phyloP scores from a whole-genome alignment of 257 asterid species.

The Fraxinus cuspidata region DNA sequence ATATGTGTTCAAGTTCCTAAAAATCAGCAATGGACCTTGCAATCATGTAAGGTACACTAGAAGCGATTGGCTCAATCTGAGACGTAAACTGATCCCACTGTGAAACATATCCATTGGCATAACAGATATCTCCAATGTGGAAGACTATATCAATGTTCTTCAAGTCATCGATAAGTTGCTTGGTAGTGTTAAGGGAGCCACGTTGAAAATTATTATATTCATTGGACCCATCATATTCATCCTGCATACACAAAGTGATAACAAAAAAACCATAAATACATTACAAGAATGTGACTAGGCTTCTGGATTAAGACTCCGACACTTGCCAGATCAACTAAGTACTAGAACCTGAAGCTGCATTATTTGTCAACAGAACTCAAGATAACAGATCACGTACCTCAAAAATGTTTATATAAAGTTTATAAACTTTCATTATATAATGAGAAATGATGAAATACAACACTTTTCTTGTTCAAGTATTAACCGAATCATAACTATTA shows the following conservation, averaged over 20 bases:
- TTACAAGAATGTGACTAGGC: background rate
- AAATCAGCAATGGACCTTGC: constrained; percentile 57
- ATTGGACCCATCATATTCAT: constrained; percentile 92
- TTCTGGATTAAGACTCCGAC: background rate
- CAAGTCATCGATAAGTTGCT: constrained; percentile 68
- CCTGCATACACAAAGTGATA: constrained; percentile 43
- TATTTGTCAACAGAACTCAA: background rate
- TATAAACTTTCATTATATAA: background rate
- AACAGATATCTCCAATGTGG: constrained; percentile 90
- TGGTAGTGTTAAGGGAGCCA: constrained; percentile 87
- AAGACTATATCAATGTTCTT: constrained; percentile 78
- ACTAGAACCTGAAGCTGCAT: background rate
- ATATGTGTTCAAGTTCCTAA: background rate
- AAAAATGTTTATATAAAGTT: background rate
- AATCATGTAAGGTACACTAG: constrained; percentile 37
- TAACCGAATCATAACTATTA: background rate
- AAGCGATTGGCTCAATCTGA: constrained; percentile 51
- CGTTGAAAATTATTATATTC: constrained; percentile 78
- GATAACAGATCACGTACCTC: background rate
- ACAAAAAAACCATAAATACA: background rate
- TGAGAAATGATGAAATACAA: background rate
- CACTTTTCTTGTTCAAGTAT: background rate
- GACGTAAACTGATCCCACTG: constrained; percentile 96
- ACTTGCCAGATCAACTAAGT: background rate
- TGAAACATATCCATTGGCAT: constrained; percentile 85